These are phyloP conservation scores for Funneliformis mosseae DNA, from an alignment of 192 early-diverging fungal genomes.

Conservation along the genomic window DNA sequence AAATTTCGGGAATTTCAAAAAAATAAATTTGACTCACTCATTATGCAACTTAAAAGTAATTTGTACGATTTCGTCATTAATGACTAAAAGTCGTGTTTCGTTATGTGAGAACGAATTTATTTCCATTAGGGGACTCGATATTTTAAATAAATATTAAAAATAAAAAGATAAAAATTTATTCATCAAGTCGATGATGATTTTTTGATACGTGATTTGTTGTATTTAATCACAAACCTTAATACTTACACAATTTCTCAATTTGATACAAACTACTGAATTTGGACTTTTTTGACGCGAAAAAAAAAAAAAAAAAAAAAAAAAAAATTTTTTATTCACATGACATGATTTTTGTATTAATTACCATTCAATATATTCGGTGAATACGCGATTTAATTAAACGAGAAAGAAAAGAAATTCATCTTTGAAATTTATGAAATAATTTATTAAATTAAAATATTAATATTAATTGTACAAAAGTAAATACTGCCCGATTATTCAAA, in stretches of 20 bases:
- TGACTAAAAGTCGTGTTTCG: background rate
- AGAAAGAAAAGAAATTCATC: too few species aligned
- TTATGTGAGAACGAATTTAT: background rate
- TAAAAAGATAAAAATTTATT: background rate
- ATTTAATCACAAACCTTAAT: background rate
- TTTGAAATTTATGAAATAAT: too few species aligned
- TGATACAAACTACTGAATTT: too few species aligned
- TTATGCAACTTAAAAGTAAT: background rate
- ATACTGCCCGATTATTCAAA: background rate
- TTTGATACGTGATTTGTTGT: too few species aligned
- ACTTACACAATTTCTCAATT: background rate
- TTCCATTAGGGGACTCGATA: background rate
- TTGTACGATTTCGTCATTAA: background rate
- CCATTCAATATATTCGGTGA: background rate
- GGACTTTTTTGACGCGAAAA: too few species aligned
- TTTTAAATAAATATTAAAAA: background rate
- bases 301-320: too few species aligned
- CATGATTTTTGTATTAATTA: too few species aligned
- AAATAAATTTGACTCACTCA: background rate
- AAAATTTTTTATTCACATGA: background rate
- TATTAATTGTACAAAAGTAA: constrained; percentile 1
- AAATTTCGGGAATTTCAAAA: background rate
- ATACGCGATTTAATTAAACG: too few species aligned
- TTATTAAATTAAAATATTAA: background rate
- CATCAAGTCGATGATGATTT: too few species aligned